Percentiles rank a stretch among this genome's conserved stretches.
Conservation (phyloP, 176 grass and related monocot genomes). For the Carex cristatella region DNA sequence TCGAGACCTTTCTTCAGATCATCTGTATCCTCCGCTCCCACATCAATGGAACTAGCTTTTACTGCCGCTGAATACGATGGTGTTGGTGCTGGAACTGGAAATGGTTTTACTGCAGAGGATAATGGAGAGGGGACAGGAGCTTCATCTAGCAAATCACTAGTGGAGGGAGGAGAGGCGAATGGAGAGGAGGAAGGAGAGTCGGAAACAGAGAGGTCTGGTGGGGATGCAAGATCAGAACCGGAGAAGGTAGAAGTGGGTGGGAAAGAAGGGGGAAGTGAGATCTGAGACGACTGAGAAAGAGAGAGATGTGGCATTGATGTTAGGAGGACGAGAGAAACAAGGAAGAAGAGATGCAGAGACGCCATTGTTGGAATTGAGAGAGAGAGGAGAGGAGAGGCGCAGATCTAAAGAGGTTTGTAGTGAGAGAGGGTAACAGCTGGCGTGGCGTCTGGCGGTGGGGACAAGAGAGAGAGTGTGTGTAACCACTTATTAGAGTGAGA, state of each 20-base stretch:
- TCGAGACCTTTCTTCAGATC: slow-evolving; percentile 22
- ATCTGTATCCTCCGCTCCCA: not conserved
- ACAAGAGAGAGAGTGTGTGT: not conserved
- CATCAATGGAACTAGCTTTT: slow-evolving; percentile 3
- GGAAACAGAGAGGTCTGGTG: not conserved
- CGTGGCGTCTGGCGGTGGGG: not conserved
- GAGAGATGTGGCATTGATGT: not conserved
- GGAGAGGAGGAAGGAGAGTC: not conserved
- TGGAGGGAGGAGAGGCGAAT: not conserved
- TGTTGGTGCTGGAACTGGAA: slow-evolving; percentile 29
- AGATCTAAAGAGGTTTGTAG: slow-evolving; percentile 18
- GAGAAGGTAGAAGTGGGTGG: not conserved
- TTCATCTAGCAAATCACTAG: not conserved
- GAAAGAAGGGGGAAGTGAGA: slow-evolving; percentile 20
- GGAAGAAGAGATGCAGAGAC: not conserved
- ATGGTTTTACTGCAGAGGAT: not conserved
- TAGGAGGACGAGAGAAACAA: slow-evolving; percentile 14
- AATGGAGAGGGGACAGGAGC: slow-evolving; percentile 3
- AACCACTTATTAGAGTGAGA: not conserved
- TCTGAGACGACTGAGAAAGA: slow-evolving; percentile 2
- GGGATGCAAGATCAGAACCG: not conserved
- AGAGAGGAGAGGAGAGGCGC: not conserved
- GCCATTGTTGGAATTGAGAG: slow-evolving; percentile 13
- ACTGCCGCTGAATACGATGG: slow-evolving; percentile 7
- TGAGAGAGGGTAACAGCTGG: not conserved